These are phyloP conservation scores for Inga leiocalycina DNA, from an alignment of 306 rosid genomes.

Conservation along the genomic window DNA sequence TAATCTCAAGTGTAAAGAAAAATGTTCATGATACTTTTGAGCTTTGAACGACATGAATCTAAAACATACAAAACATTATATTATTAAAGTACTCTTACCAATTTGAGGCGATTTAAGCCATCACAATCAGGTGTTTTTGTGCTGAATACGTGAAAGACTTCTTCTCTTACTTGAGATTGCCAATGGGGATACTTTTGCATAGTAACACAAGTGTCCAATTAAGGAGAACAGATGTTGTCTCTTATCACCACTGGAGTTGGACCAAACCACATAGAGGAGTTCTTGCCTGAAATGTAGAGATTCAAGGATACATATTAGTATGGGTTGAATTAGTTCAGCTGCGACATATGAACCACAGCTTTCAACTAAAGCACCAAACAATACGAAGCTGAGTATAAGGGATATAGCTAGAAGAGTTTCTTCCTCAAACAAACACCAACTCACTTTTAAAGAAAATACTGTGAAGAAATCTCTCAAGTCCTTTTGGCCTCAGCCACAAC, in stretches of 20 bases:
- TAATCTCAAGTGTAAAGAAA: neutral
- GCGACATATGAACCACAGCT: too few species aligned
- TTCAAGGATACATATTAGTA: neutral
- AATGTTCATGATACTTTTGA: neutral
- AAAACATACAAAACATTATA: neutral
- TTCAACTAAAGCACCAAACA: too few species aligned
- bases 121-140: conserved; percentile 27
- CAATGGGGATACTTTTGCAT: conserved; percentile 19
- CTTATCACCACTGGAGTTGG: conserved; percentile 48
- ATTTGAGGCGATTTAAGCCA: conserved; percentile 25
- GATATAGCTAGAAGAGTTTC: too few species aligned
- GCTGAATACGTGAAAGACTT: conserved; percentile 32
- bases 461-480: neutral
- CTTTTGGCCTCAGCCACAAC: conserved; percentile 10
- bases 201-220: conserved; percentile 40
- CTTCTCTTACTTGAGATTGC: conserved; percentile 43
- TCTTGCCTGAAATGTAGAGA: conserved; percentile 39
- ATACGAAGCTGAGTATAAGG: too few species aligned
- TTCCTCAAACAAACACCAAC: too few species aligned
- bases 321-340: neutral
- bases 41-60: neutral
- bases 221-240: conserved; percentile 34
- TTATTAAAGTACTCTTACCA: neutral
- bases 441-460: too few species aligned
- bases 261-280: conserved; percentile 48